Evolutionary conservation across 345 rosid species (phyloP).

Genomic region (Heritiera fomes): DNA sequence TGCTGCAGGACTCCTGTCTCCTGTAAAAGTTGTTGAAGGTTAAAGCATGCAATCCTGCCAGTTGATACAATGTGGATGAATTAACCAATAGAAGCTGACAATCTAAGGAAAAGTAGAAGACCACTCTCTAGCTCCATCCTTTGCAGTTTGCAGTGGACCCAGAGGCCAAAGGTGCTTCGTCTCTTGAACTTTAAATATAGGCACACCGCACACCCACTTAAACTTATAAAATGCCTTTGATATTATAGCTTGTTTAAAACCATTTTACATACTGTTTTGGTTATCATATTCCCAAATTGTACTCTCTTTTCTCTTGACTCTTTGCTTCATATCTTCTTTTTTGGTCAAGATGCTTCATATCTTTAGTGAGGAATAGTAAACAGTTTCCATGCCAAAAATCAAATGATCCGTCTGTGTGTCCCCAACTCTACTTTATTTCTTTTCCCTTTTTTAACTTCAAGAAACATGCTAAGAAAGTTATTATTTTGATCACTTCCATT

Average conservation of each 20-base stretch:
- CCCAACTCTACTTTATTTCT: neutral
- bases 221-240: too few relatives aligned
- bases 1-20: conserved; percentile 55
- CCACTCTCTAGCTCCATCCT: neutral
- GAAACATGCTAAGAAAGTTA: neutral
- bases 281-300: too few relatives aligned
- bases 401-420: neutral
- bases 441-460: neutral
- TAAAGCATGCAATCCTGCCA: conserved; percentile 23
- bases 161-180: too few relatives aligned
- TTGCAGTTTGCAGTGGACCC: neutral
- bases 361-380: too few relatives aligned
- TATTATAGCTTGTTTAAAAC: neutral
- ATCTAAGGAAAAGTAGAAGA: neutral
- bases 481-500: neutral
- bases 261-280: too few relatives aligned
- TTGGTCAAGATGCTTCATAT: too few relatives aligned
- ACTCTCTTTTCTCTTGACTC: too few relatives aligned
- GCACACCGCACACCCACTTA: too few relatives aligned
- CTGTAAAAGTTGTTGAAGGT: conserved; percentile 78
- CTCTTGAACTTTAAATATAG: too few relatives aligned
- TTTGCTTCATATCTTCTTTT: too few relatives aligned
- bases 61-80: conserved; percentile 21
- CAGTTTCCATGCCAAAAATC: neutral
- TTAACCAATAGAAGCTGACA: neutral